Base-by-base conservation (phyloP, 2,329 filamentous ascomycete species). In the Periconia macrospinosa region DNA sequence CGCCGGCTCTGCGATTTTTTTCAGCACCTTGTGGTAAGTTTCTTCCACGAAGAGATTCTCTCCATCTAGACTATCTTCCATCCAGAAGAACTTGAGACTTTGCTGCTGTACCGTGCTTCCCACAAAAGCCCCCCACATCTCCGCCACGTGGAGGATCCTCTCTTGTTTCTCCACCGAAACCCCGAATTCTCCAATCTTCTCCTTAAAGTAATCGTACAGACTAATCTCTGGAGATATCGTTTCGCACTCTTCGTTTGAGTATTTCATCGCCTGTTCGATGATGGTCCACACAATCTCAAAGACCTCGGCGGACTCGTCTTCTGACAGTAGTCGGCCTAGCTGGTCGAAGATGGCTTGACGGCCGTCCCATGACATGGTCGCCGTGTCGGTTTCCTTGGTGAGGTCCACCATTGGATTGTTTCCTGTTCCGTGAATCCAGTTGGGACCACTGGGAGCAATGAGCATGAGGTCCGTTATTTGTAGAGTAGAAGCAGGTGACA, bases 21-120 rank as follows among this genome's bases (percentile, higher is more conserved):
- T 73, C n/a, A 88, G 67, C n/a, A 87, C 83, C 52, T 79, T 79
- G 27, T 78, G 75, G 65, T 87, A 87, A 2, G 83, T 87, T 1
- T 79, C 83, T 3, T 83, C 82, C 30, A 87, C 82, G 56, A 87
- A 86, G 30, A 84, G 78, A 61, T 86, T 87, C 66, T 83, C 84
- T 44, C 88, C 88, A 66, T 91, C 88, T 49, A 91, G 86, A 59
- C 87, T 90, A 71, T 91, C 87, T 67, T 92, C 89, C 6, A 92
- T 69, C 87, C 88, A 91, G 68, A 91, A 89, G 74, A 85, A 91
- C 74, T 86, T 89, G 30, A 91, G 76, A 61, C 87, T 90, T 68
- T 92, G 89, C 23, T 67, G 81, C 49, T 79, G 74, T 9, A 89
- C 77, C 0, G 84, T 81, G 54, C 82, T 87, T 14, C 89, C 89